Conservation (phyloP, 2,329 filamentous ascomycete genomes). For the Chalara sp. region DNA sequence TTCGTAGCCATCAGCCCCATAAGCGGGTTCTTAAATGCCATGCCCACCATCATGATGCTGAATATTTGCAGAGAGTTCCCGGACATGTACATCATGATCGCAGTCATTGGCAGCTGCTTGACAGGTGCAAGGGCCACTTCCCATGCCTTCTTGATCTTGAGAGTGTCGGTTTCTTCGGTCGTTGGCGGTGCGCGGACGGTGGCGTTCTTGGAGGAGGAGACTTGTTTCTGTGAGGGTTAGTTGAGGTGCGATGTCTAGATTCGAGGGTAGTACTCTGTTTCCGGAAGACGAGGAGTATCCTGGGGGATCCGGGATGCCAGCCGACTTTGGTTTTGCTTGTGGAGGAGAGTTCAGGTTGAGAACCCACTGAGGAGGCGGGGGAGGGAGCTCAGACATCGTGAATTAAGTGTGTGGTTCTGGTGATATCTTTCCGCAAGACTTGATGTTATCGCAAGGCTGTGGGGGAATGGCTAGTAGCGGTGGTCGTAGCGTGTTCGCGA, state of each 20-base stretch:
- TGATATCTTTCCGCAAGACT: no score
- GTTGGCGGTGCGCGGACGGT: conserved; percentile 59
- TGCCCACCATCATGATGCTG: conserved; percentile 99
- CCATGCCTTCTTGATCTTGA: conserved; percentile 99
- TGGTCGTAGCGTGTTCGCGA: no score
- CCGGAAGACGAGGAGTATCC: conserved; percentile 54
- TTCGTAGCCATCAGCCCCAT: conserved; percentile 78
- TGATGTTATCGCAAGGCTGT: no score
- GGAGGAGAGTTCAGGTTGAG: conserved; percentile 69
- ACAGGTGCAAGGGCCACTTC: conserved; percentile 89
- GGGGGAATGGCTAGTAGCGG: no score
- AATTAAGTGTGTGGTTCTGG: conserved; percentile 13
- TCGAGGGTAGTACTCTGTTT: conserved; percentile 45
- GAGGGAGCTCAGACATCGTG: conserved; percentile 29
- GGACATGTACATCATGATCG: conserved; percentile 99
- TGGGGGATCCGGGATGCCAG: conserved; percentile 73
- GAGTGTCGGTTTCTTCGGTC: conserved; percentile 80
- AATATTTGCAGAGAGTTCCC: conserved; percentile 98
- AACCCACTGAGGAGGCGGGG: conserved; percentile 71
- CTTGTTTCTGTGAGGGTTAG: conserved; percentile 29
- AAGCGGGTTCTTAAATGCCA: conserved; percentile 96
- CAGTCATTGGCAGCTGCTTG: conserved; percentile 95
- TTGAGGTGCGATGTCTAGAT: not conserved
- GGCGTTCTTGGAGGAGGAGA: conserved; percentile 25
- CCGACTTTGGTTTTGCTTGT: conserved; percentile 55